Evolutionary conservation across 1,284 basidiomycete species (phyloP).

Genomic region (Ganoderma lingzhi): DNA sequence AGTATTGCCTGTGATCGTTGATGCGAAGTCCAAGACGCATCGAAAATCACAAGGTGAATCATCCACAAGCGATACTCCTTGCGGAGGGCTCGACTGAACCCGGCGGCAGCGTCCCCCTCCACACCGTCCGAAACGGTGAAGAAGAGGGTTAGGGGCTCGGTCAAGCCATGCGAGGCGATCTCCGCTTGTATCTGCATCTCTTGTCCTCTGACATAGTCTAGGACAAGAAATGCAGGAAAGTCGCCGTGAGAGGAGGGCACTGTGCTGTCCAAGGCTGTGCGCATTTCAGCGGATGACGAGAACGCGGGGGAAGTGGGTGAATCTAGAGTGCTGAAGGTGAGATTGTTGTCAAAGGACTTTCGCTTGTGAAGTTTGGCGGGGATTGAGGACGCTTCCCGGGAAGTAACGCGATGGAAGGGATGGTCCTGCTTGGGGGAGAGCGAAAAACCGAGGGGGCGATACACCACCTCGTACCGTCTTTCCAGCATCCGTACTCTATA

Average conservation of each 20-base stretch:
- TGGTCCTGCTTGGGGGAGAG: too few species aligned
- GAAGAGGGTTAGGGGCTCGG: conserved; percentile 20
- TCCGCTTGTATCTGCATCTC: conserved; percentile 28
- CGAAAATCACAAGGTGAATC: conserved; percentile 28
- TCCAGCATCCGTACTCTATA: conserved; percentile 15
- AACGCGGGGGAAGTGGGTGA: neutral
- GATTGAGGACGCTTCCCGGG: too few species aligned
- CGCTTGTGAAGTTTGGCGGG: too few species aligned
- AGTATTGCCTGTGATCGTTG: neutral
- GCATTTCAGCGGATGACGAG: too few species aligned
- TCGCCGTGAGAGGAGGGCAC: too few species aligned
- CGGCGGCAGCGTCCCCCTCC: conserved; percentile 30
- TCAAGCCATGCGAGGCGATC: conserved; percentile 23
- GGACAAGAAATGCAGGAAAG: conserved; percentile 4
- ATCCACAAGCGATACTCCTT: conserved; percentile 32
- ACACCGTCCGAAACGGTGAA: conserved; percentile 26
- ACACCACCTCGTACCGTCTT: conserved; percentile 29
- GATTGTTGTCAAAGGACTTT: conserved; percentile 17
- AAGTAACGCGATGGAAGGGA: too few species aligned
- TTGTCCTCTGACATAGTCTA: conserved; percentile 25
- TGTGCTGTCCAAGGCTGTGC: too few species aligned
- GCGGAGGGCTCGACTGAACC: conserved; percentile 31
- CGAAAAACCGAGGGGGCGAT: conserved; percentile 3
- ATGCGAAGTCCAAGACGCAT: conserved; percentile 11
- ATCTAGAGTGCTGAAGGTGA: neutral